Evolutionary conservation across 2,329 filamentous ascomycete genomes (phyloP), one percentile per base, ranked within the genome.

Genomic region (Phialophora chinensis): DNA sequence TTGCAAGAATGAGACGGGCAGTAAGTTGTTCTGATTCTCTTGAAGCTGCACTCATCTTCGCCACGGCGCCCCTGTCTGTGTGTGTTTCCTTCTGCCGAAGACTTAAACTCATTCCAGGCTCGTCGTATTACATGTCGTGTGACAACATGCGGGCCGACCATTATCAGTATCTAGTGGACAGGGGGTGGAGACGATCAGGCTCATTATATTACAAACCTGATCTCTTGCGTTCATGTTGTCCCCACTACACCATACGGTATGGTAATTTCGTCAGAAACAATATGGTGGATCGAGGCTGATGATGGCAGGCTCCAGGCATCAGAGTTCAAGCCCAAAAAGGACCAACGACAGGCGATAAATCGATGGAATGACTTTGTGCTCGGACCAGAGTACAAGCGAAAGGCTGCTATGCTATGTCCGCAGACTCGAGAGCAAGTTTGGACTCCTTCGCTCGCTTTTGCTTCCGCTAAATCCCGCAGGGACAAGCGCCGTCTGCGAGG

Each of bases 201-300:
- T 79, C 77, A 11, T 75, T 82, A 55, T 83, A 82, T 72, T 84
- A 84, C 72, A 83, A 83, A 71, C 82, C 80, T 69, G 82, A 84
- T 77, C 88, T 92, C 73, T 85, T 85, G 66, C 84, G 88, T 64
- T 91, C 92, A 68, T 99, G 95, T 75, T 99, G 95, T 77, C 93
- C 93, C 53, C 93, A 97, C 75, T 98, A 84, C 70, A 83, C 82
- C 12, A 76, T 84, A 69, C 79, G 81, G 79, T 81, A 66, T 29
- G 69, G 14, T n/a, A n/a, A 33, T 56, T 42, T 50, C 44, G 23
- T 49, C 52, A 61, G 47, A 61, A 61, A 61, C 38, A 35, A 62
- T 55, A 42, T 49, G 25, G 54, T 52, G 20, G 42, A 42, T 25
- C 31, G 12, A 20, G 23, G 63, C 62, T 67, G 25, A 72, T 44